These are phyloP conservation scores for Calonectria honghensis DNA, from an alignment of 2,329 filamentous ascomycete species.

Conservation along the genomic window DNA sequence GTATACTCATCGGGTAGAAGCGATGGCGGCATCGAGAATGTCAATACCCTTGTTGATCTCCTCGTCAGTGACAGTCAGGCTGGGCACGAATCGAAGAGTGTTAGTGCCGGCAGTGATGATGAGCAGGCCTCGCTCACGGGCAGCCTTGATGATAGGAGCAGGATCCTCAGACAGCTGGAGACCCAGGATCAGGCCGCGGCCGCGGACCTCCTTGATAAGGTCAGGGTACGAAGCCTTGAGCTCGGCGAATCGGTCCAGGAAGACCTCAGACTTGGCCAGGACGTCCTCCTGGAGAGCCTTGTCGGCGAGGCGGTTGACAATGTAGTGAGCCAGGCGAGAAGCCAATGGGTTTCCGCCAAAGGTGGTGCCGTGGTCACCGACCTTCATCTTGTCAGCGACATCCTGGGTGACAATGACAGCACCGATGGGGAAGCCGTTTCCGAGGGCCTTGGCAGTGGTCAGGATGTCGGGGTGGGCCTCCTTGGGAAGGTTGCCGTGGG, in stretches of 20 bases:
- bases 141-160: slow-evolving; percentile 85
- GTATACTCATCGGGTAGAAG: slow-evolving; percentile 60
- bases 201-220: slow-evolving; percentile 86
- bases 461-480: slow-evolving; percentile 95
- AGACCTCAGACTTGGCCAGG: slow-evolving; percentile 75
- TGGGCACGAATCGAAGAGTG: slow-evolving; percentile 93
- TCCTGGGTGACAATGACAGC: slow-evolving; percentile 72
- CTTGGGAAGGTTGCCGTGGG: slow-evolving; percentile 83
- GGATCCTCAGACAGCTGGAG: slow-evolving; percentile 87
- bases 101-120: slow-evolving; percentile 96
- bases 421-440: slow-evolving; percentile 96
- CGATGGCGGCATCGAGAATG: slow-evolving; percentile 83
- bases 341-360: slow-evolving; percentile 95
- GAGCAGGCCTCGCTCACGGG: slow-evolving; percentile 89
- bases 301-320: slow-evolving; percentile 85
- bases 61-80: slow-evolving; percentile 84
- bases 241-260: slow-evolving; percentile 68
- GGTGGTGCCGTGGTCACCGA: slow-evolving; percentile 93
- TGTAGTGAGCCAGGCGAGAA: slow-evolving; percentile 88
- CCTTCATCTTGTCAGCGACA: slow-evolving; percentile 65
- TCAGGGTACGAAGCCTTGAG: slow-evolving; percentile 75
- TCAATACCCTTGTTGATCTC: slow-evolving; percentile 87
- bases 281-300: slow-evolving; percentile 82
- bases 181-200: slow-evolving; percentile 89
- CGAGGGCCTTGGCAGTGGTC: slow-evolving; percentile 95